Conservation (phyloP, 768 basidiomycete genomes). For the Boletus subcaerulescens region DNA sequence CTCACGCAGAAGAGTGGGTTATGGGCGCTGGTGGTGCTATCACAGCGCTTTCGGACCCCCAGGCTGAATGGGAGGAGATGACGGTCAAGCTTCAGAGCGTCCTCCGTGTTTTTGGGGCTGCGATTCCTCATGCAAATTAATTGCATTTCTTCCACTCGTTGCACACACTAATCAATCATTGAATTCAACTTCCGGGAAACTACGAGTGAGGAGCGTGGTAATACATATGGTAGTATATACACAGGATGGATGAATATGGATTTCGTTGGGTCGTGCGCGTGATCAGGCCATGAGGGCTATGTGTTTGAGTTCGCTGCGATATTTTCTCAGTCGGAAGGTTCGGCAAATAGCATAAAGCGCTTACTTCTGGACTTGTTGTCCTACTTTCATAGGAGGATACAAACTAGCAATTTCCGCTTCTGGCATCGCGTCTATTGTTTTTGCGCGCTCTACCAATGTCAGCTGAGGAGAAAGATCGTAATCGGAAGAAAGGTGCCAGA, state of each 20-base stretch:
- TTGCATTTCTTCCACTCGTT: background rate
- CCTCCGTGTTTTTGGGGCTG: constrained; percentile 56
- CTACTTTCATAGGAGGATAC: constrained; percentile 77
- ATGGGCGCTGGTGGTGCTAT: constrained; percentile 97
- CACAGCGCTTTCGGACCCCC: constrained; percentile 83
- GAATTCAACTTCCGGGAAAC: constrained; percentile 36
- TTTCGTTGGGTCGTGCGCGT: background rate
- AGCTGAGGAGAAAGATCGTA: constrained; percentile 70
- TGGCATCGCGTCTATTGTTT: constrained; percentile 39
- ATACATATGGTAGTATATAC: background rate
- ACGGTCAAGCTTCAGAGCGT: constrained; percentile 80
- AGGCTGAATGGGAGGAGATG: constrained; percentile 95
- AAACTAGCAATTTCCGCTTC: constrained; percentile 34
- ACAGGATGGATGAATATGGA: background rate
- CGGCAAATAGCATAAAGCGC: constrained; percentile 19
- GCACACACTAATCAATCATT: constrained; percentile 7
- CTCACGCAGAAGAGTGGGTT: constrained; percentile 55
- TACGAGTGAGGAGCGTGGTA: background rate
- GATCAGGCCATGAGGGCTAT: constrained; percentile 74
- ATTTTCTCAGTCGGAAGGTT: constrained; percentile 6
- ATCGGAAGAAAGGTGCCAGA: constrained; percentile 91
- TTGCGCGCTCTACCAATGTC: constrained; percentile 47
- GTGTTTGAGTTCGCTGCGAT: constrained; percentile 68
- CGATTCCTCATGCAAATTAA: constrained; percentile 23
- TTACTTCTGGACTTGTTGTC: constrained; percentile 83